Evolutionary conservation across 1,284 basidiomycete species (phyloP).

Genomic region (Afroboletus lepidellus): DNA sequence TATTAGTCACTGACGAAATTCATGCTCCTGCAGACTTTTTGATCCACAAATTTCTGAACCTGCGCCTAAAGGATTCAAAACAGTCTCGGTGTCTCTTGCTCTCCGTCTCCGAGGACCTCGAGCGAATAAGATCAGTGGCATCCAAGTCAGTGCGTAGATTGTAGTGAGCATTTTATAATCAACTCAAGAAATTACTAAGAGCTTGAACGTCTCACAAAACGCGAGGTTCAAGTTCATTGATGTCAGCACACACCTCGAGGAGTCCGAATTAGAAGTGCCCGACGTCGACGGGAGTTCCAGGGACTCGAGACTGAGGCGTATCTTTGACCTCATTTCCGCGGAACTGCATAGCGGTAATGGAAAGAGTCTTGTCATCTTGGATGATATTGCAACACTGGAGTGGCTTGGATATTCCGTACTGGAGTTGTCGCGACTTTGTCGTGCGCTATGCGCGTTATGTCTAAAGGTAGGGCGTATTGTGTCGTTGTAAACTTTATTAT

Average conservation of each 20-base stretch:
- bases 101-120: conserved; percentile 54
- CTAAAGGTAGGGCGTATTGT: conserved; percentile 42
- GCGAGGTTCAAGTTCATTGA: conserved; percentile 55
- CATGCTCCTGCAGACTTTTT: conserved; percentile 66
- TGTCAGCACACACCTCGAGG: conserved; percentile 19
- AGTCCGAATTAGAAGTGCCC: conserved; percentile 12
- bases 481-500: neutral
- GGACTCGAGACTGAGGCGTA: conserved; percentile 28
- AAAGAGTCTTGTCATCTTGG: conserved; percentile 55
- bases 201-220: conserved; percentile 50
- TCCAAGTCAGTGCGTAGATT: conserved; percentile 52
- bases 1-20: conserved; percentile 67
- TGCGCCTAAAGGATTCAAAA: conserved; percentile 50
- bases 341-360: conserved; percentile 7
- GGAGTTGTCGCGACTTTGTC: conserved; percentile 53
- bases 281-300: conserved; percentile 16
- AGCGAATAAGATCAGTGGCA: conserved; percentile 60
- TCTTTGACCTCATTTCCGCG: conserved; percentile 36
- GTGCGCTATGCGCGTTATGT: conserved; percentile 57
- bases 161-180: neutral
- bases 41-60: conserved; percentile 49
- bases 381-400: conserved; percentile 62
- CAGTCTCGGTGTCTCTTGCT: conserved; percentile 46
- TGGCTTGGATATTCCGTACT: conserved; percentile 59
- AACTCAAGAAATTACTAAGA: conserved; percentile 36